These are phyloP conservation scores for Xylaria sp. DNA, from an alignment of 495 filamentous ascomycete genomes.

Conservation along the genomic window DNA sequence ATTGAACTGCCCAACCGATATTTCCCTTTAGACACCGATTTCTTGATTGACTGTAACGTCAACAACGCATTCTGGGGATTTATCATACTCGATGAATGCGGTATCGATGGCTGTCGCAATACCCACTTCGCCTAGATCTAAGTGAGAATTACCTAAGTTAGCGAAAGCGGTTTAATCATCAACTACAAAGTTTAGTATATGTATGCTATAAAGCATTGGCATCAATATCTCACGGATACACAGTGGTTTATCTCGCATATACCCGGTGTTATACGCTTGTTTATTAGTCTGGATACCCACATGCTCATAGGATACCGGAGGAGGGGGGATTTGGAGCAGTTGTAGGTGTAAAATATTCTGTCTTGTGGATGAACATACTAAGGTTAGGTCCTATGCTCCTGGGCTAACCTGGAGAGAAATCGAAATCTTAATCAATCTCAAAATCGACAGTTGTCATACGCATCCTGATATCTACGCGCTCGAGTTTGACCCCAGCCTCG, in stretches of 20 bases:
- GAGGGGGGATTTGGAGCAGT: not conserved
- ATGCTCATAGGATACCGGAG: not conserved
- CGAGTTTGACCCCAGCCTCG: not conserved
- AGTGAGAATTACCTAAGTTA: not conserved
- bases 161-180: not conserved
- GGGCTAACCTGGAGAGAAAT: not conserved
- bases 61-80: conserved; percentile 27
- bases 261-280: not conserved
- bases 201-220: not conserved
- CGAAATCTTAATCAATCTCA: not conserved
- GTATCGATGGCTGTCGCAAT: conserved; percentile 22
- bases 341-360: not conserved
- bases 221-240: not conserved
- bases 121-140: not conserved
- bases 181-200: not conserved
- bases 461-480: not conserved
- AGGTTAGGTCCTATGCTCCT: not conserved
- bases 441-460: not conserved
- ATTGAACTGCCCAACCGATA: not conserved
- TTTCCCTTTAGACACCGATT: not conserved
- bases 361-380: not conserved
- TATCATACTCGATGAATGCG: not conserved
- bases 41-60: not conserved
- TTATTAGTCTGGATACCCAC: not conserved
- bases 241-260: not conserved